Percentiles rank a stretch among this genome's conserved stretches.
Evolutionary conservation across 1,284 basidiomycete species (phyloP).

Genomic region (Clitocybe nebularis): DNA sequence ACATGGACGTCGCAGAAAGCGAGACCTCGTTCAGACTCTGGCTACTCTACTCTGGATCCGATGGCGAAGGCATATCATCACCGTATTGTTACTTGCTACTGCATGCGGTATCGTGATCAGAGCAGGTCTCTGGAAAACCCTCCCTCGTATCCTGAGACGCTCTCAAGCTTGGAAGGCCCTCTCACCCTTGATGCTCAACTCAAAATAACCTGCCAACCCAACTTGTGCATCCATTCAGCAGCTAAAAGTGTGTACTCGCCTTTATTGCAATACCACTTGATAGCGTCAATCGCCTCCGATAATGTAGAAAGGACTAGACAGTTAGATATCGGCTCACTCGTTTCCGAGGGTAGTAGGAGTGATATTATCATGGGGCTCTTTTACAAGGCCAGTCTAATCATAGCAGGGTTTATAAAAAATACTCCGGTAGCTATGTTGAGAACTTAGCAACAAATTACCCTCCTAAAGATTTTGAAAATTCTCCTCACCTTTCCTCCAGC

Average conservation of each 20-base stretch:
- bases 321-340: not conserved
- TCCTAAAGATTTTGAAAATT: slow-evolving; percentile 4
- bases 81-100: slow-evolving; percentile 27
- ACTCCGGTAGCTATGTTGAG: slow-evolving; percentile 57
- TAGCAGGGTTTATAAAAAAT: slow-evolving; percentile 61
- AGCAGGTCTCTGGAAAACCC: slow-evolving; percentile 19
- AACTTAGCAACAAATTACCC: slow-evolving; percentile 1
- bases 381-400: too few species aligned
- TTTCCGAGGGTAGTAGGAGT: not conserved
- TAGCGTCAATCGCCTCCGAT: too few species aligned
- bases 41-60: slow-evolving; percentile 61
- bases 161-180: slow-evolving; percentile 6
- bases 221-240: too few species aligned
- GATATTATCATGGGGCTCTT: not conserved
- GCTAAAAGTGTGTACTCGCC: slow-evolving; percentile 1
- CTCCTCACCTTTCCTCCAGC: slow-evolving; percentile 62
- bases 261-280: too few species aligned
- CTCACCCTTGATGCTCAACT: slow-evolving; percentile 7
- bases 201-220: too few species aligned
- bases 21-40: slow-evolving; percentile 68
- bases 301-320: too few species aligned
- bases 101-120: slow-evolving; percentile 20
- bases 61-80: slow-evolving; percentile 45
- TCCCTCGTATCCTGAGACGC: slow-evolving; percentile 14
- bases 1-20: slow-evolving; percentile 63